These are phyloP conservation scores for Aspergillus vadensis DNA, from an alignment of 2,329 filamentous ascomycete genomes.

Conservation along the genomic window DNA sequence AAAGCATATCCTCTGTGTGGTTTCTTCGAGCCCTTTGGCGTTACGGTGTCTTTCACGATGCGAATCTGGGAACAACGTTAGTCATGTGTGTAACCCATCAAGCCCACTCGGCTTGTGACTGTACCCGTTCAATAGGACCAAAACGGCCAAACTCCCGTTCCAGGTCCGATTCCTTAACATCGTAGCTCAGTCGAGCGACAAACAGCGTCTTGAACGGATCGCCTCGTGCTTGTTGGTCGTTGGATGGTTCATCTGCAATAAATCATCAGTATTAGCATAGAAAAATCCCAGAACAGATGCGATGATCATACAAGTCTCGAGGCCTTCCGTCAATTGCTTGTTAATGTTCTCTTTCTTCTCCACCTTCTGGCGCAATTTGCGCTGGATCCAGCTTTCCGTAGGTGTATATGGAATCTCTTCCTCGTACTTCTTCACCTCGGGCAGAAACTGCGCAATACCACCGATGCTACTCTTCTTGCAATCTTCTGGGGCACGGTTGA, in stretches of 20 bases:
- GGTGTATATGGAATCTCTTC: slow-evolving; percentile 74
- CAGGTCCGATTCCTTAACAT: slow-evolving; percentile 83
- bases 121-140: slow-evolving; percentile 87
- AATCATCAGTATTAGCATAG: slow-evolving; percentile 5
- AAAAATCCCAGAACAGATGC: neutral
- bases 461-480: slow-evolving; percentile 72
- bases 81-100: slow-evolving; percentile 3
- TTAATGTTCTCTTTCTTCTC: slow-evolving; percentile 75
- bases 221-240: slow-evolving; percentile 86
- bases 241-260: slow-evolving; percentile 70
- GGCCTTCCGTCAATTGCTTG: slow-evolving; percentile 63
- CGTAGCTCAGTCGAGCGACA: slow-evolving; percentile 85
- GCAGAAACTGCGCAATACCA: slow-evolving; percentile 74
- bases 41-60: slow-evolving; percentile 71
- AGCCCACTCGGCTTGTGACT: slow-evolving; percentile 29
- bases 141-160: slow-evolving; percentile 92
- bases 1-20: slow-evolving; percentile 90
- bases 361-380: slow-evolving; percentile 76
- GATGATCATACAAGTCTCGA: slow-evolving; percentile 60
- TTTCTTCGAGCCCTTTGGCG: slow-evolving; percentile 76
- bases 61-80: slow-evolving; percentile 65
- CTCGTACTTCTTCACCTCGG: slow-evolving; percentile 74
- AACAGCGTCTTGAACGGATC: slow-evolving; percentile 96
- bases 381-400: slow-evolving; percentile 91
- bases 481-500: slow-evolving; percentile 80